Percentiles rank a stretch among this genome's conserved stretches.
Conservation (phyloP, 192 early-diverging fungal species). For the Paraglomus occultum region DNA sequence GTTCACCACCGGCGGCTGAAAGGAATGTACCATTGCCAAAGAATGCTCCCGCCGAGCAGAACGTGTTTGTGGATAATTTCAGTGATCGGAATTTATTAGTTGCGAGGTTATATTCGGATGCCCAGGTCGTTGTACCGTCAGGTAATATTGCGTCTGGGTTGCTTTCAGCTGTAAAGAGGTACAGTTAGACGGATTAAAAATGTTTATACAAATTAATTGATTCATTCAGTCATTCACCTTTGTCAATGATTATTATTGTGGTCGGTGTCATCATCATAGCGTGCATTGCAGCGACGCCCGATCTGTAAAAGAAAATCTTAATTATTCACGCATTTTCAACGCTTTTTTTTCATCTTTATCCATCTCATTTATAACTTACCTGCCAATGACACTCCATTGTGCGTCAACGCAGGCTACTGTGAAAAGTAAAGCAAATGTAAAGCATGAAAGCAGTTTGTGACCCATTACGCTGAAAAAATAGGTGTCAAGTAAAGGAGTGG, state of each 20-base stretch:
- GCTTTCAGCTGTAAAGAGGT: constrained; percentile 36
- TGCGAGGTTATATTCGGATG: constrained; percentile 49
- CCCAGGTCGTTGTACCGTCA: constrained; percentile 40
- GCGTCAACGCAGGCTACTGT: too few species aligned
- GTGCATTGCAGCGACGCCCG: constrained; percentile 55
- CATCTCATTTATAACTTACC: too few species aligned
- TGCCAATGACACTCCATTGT: too few species aligned
- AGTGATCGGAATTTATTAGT: constrained; percentile 42
- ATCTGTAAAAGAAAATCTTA: constrained; percentile 2
- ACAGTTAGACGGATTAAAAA: neutral
- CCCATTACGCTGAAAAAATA: too few species aligned
- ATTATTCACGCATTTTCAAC: neutral
- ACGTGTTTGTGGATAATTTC: constrained; percentile 53
- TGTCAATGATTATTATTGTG: constrained; percentile 59
- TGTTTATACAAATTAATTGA: neutral
- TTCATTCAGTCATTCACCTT: constrained; percentile 39
- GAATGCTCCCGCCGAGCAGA: constrained; percentile 54
- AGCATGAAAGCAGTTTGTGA: too few species aligned
- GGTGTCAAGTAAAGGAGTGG: too few species aligned
- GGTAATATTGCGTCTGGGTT: constrained; percentile 41
- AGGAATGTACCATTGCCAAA: constrained; percentile 52
- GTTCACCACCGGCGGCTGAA: constrained; percentile 47
- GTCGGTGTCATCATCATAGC: constrained; percentile 35
- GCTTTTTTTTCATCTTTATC: too few species aligned
- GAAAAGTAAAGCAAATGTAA: too few species aligned